Conservation (phyloP, 345 rosid genomes). For the Citrus glauca region DNA sequence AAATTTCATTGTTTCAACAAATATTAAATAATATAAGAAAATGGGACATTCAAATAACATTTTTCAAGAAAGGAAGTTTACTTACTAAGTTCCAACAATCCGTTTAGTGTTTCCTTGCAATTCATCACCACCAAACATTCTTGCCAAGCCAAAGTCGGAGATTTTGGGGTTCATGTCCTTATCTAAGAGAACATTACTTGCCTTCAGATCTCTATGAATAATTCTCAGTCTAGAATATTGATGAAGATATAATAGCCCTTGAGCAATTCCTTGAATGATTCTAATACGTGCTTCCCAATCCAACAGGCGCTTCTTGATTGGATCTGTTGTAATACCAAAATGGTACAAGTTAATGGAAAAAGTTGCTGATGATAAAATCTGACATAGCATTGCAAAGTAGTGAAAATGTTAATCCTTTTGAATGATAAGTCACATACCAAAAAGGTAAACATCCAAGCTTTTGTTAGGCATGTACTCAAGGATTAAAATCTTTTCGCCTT, state of each 20-base stretch:
- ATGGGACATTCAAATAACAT: neutral
- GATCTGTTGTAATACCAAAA: constrained; percentile 4
- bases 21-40: too few relatives aligned
- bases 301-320: neutral
- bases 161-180: constrained; percentile 47
- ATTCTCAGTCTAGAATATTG: constrained; percentile 24
- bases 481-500: neutral
- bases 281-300: constrained; percentile 19
- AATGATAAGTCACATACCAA: neutral
- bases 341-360: neutral
- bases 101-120: constrained; percentile 37
- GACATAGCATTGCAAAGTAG: neutral
- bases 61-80: neutral
- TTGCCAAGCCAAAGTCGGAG: constrained; percentile 54
- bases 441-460: neutral
- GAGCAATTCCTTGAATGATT: constrained; percentile 29
- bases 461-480: neutral
- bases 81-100: constrained; percentile 50
- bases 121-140: constrained; percentile 43
- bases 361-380: neutral
- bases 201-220: constrained; percentile 30
- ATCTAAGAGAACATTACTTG: constrained; percentile 41
- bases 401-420: neutral
- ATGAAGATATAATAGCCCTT: constrained; percentile 42
- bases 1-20: neutral